phyloP scores from a whole-genome alignment of 352 stramenopile species.

The Phytophthora parvispora region DNA sequence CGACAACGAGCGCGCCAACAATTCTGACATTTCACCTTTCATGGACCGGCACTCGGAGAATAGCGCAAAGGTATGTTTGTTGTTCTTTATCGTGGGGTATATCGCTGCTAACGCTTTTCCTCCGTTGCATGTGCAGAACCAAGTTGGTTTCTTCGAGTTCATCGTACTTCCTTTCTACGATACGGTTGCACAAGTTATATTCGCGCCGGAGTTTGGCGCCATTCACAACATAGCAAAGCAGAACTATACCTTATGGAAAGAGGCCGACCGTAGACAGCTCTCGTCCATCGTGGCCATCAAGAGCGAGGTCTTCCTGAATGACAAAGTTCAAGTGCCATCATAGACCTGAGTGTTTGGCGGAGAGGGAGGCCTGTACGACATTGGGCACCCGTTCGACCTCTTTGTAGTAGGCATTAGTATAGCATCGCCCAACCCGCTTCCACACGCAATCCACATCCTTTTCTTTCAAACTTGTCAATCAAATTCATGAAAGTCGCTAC shows the following conservation, averaged over 20 bases:
- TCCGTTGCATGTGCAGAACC: slow-evolving; percentile 55
- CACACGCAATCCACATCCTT: slow-evolving; percentile 36
- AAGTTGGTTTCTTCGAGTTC: slow-evolving; percentile 91
- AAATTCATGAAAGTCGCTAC: background rate
- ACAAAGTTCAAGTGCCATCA: slow-evolving; percentile 65
- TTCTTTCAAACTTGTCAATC: slow-evolving; percentile 22
- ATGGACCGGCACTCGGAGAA: slow-evolving; percentile 93
- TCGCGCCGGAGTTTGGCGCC: slow-evolving; percentile 69
- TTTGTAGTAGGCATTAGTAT: slow-evolving; percentile 45
- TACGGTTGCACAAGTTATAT: slow-evolving; percentile 81
- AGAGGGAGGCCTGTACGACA: slow-evolving; percentile 21
- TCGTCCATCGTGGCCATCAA: slow-evolving; percentile 87
- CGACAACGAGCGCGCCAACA: slow-evolving; percentile 93
- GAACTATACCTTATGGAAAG: slow-evolving; percentile 91
- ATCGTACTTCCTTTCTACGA: slow-evolving; percentile 88
- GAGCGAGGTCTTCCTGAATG: slow-evolving; percentile 81
- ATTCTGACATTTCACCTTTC: slow-evolving; percentile 93
- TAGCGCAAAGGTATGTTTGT: slow-evolving; percentile 78
- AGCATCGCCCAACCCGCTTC: slow-evolving; percentile 29
- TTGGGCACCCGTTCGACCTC: slow-evolving; percentile 29
- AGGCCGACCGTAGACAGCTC: slow-evolving; percentile 80
- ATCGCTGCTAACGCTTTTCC: background rate
- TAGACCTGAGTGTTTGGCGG: slow-evolving; percentile 31
- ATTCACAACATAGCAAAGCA: slow-evolving; percentile 86
- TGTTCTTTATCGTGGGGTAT: background rate